Evolutionary conservation across 331 rosid species (phyloP).

Genomic region (Cucumis variabilis): DNA sequence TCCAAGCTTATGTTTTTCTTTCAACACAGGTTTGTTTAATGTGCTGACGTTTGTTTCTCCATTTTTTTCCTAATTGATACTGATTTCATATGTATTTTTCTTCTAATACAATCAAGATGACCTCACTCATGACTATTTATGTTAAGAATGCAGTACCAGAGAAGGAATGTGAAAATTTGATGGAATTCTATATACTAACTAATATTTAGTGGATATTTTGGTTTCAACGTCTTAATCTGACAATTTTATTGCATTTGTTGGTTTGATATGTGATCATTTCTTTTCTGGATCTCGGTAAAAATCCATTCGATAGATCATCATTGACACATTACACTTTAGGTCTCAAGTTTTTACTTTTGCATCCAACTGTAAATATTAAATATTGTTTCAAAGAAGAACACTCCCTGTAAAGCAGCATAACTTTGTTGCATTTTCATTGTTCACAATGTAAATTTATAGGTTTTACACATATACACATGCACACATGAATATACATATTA

Average conservation of each 20-base stretch:
- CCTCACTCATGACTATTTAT: neutral
- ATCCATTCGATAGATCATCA: neutral
- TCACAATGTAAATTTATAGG: neutral
- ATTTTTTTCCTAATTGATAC: neutral
- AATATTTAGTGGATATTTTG: slow-evolving; percentile 4
- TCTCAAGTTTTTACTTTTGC: neutral
- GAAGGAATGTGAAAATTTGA: neutral
- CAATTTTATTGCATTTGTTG: neutral
- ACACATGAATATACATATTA: neutral
- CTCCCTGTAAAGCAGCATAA: neutral
- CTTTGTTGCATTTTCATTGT: neutral
- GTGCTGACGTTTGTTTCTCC: neutral
- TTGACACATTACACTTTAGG: neutral
- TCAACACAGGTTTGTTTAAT: neutral
- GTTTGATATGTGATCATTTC: neutral
- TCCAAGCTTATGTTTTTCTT: neutral
- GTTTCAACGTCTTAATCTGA: slow-evolving; percentile 3
- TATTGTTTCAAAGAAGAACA: slow-evolving; percentile 1
- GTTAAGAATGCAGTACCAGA: slow-evolving; percentile 3
- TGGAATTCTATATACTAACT: neutral
- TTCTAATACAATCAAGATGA: neutral
- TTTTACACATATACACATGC: neutral
- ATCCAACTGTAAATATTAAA: neutral
- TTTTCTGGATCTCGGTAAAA: neutral
- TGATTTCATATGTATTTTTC: slow-evolving; percentile 6